phyloP scores from a whole-genome alignment of 768 basidiomycete genomes.

The Mycena rebaudengoi region DNA sequence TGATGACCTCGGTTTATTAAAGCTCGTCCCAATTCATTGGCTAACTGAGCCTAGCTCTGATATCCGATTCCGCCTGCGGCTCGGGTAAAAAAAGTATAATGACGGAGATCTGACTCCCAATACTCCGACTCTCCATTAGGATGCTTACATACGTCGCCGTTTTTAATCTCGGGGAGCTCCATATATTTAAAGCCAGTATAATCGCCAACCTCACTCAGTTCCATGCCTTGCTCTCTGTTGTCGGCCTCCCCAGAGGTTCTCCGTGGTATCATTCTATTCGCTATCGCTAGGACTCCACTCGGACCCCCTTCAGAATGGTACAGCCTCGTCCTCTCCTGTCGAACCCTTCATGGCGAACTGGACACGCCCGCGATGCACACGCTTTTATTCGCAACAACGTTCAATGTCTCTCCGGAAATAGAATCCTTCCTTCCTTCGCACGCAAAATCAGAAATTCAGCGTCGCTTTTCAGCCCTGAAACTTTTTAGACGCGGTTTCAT shows the following conservation, averaged over 20 bases:
- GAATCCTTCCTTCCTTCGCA: conserved; percentile 47
- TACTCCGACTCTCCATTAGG: conserved; percentile 14
- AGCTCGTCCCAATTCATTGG: too few species aligned
- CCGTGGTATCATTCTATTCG: conserved; percentile 12
- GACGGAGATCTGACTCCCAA: conserved; percentile 26
- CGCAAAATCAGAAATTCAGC: conserved; percentile 53
- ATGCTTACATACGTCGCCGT: conserved; percentile 16
- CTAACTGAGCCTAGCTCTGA: too few species aligned
- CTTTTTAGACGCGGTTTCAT: conserved; percentile 48
- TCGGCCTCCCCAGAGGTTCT: conserved; percentile 22
- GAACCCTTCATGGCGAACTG: conserved; percentile 13
- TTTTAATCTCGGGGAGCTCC: conserved; percentile 12
- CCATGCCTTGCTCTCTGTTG: conserved; percentile 13
- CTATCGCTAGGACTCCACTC: not conserved
- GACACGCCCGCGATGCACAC: conserved; percentile 34
- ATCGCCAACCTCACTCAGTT: not conserved
- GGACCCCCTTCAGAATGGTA: conserved; percentile 24
- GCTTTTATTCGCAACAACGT: conserved; percentile 53
- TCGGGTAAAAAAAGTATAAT: conserved; percentile 8
- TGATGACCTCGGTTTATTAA: too few species aligned
- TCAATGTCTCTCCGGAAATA: conserved; percentile 54
- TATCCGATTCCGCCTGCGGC: too few species aligned
- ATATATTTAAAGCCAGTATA: conserved; percentile 6
- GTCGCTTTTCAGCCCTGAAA: conserved; percentile 54
- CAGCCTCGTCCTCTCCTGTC: conserved; percentile 16